Evolutionary conservation across 2,329 filamentous ascomycete genomes (phyloP), one percentile per base, ranked within the genome.

Genomic region (Cladosporium sp.): DNA sequence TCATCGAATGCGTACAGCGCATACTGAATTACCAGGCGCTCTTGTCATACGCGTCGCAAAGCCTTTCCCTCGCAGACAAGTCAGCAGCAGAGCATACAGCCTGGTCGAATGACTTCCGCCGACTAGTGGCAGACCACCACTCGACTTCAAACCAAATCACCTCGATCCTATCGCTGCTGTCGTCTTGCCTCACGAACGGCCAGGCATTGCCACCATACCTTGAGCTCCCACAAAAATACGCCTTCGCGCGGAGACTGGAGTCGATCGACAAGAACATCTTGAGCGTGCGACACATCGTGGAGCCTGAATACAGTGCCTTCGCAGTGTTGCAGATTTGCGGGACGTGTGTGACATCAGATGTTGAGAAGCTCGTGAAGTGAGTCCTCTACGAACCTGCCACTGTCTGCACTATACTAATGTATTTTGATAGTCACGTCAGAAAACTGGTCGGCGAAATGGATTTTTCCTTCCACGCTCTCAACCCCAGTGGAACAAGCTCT

Each of bases 241-340:
- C 80, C 50, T 76, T 87, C 10, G 77, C 76, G 1, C 72, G 74
- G 16, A 74, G 77, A 6, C 70, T 89, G 1, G 77, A 84, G 41
- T 70, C 71, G 0, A 69, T 86, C 0, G 80, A 84, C 58, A 69
- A 71, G 1, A 77, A 80, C 46, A 82, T 89, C 10, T 66, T 88
- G 19, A 80, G 79, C 58, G 69, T 86, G 2, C 66, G 75, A 54
- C 84, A 89, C 45, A 59, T 63, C 9, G 61, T 54, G 3, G 82
- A 88, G 65, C 83, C 84, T 0, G 85, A 85, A 0, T 89, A 87
- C 67, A 80, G 82, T 8, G 84, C 86, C 49, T 89, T 88, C 70
- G 85, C 85, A 0, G 84, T 88, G 11, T 72, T 88, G 61, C 84
- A 88, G 62, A 82, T 89, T 40, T 84, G 83, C 60, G 85, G 81